Percentiles rank a stretch among this genome's conserved stretches.
Evolutionary conservation across 2,329 filamentous ascomycete genomes (phyloP).

Genomic region (Trichoderma pleuroti): DNA sequence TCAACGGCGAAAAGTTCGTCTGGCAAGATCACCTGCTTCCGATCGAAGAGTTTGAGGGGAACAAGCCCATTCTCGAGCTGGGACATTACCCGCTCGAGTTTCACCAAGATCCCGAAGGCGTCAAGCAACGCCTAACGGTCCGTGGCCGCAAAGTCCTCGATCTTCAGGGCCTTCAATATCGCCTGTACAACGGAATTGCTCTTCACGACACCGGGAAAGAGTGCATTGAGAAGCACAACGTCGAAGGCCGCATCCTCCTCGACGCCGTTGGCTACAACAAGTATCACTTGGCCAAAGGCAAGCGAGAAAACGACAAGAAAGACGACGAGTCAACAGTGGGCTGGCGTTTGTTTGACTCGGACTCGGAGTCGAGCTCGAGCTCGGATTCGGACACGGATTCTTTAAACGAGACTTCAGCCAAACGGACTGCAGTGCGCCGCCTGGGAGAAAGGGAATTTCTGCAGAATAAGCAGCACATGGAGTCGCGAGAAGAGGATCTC

Average conservation of each 20-base stretch:
- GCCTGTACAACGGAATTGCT: slow-evolving; percentile 41
- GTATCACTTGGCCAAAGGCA: slow-evolving; percentile 36
- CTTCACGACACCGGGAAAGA: slow-evolving; percentile 23
- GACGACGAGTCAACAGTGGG: slow-evolving; percentile 26
- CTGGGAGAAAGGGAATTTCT: slow-evolving; percentile 34
- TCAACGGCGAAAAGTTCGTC: slow-evolving; percentile 40
- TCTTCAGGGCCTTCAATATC: slow-evolving; percentile 40
- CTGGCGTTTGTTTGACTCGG: not conserved
- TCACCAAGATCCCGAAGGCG: slow-evolving; percentile 29
- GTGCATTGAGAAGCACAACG: slow-evolving; percentile 33
- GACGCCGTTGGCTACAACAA: slow-evolving; percentile 43
- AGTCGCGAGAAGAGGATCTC: slow-evolving; percentile 37
- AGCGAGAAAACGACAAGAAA: slow-evolving; percentile 28
- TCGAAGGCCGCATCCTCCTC: slow-evolving; percentile 40
- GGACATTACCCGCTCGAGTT: slow-evolving; percentile 37
- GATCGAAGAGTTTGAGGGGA: slow-evolving; percentile 37
- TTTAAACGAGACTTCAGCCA: slow-evolving; percentile 5
- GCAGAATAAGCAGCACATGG: slow-evolving; percentile 40
- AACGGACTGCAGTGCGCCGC: slow-evolving; percentile 25
- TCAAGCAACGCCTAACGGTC: slow-evolving; percentile 30
- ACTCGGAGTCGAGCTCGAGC: not conserved
- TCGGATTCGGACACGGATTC: slow-evolving; percentile 3
- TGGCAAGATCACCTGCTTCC: slow-evolving; percentile 36
- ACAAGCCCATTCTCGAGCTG: slow-evolving; percentile 40
- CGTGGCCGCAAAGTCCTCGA: slow-evolving; percentile 41